A percentile compares a stretch with the other conserved stretches of the same genome.
Evolutionary conservation across 495 filamentous ascomycete species (phyloP).

Genomic region (Sordaria brevicollis): DNA sequence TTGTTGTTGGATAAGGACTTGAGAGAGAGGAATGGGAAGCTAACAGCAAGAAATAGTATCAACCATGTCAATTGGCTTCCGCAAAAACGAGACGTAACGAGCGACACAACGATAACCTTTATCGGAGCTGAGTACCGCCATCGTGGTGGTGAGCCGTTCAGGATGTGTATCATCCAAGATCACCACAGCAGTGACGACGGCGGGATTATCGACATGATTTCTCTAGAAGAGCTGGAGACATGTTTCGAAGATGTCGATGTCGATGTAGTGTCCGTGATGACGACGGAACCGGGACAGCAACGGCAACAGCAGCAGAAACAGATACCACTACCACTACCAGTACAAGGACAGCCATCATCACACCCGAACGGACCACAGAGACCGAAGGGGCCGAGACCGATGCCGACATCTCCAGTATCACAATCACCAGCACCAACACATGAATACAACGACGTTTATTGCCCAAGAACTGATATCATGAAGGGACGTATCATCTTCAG

Average conservation of each 20-base stretch:
- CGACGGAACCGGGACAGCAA: too few species aligned
- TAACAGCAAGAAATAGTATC: background rate
- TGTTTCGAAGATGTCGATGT: background rate
- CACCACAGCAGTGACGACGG: background rate
- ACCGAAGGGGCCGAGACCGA: too few species aligned
- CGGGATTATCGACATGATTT: background rate
- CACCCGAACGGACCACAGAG: too few species aligned
- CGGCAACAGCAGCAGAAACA: too few species aligned
- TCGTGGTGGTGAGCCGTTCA: background rate
- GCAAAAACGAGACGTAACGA: background rate
- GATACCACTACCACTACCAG: background rate
- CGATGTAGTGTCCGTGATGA: too few species aligned
- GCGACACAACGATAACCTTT: background rate
- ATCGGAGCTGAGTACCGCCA: background rate
- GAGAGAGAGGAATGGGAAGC: background rate
- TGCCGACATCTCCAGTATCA: too few species aligned
- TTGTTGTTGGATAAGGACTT: background rate
- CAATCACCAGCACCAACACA: too few species aligned
- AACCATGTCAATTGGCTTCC: background rate
- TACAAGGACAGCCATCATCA: too few species aligned
- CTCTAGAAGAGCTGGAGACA: background rate
- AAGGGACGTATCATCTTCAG: too few species aligned
- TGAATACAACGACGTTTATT: too few species aligned
- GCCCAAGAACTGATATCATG: too few species aligned
- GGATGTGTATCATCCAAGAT: background rate